These are phyloP conservation scores for Volvox carteri DNA, from an alignment of 163 green algal genomes.

Conservation along the genomic window DNA sequence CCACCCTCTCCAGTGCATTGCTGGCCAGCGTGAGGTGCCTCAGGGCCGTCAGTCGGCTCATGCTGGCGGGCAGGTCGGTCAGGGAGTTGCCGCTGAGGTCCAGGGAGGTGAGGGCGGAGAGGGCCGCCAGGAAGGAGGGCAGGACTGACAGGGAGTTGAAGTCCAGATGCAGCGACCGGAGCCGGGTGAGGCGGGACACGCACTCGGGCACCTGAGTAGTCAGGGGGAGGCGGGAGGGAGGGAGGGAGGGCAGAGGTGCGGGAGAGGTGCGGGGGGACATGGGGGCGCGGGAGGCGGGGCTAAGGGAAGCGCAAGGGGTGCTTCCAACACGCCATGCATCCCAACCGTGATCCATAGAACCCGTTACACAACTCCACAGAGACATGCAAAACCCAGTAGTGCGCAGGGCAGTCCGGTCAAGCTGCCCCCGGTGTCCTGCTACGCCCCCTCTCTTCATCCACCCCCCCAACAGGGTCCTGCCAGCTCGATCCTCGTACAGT, in stretches of 20 bases:
- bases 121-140: slow-evolving; percentile 11
- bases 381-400: no score
- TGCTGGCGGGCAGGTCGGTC: neutral
- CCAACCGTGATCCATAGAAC: no score
- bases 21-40: slow-evolving; percentile 39
- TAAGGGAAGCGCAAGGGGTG: no score
- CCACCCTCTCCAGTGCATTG: slow-evolving; percentile 14
- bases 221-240: neutral
- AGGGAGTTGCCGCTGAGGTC: slow-evolving; percentile 31
- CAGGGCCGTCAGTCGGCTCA: neutral
- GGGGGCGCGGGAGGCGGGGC: neutral
- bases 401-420: no score
- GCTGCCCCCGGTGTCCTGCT: no score
- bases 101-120: slow-evolving; percentile 10
- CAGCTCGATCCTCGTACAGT: no score
- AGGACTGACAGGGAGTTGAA: slow-evolving; percentile 37
- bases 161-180: slow-evolving; percentile 33
- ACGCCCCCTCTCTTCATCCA: no score
- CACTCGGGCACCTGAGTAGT: neutral
- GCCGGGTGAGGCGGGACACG: slow-evolving; percentile 8
- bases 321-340: no score
- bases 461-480: no score
- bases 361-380: no score
- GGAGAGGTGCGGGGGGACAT: neutral
- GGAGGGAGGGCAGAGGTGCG: neutral